Evolutionary conservation across 23 red algal species (phyloP), one percentile per base, ranked within the genome.

Genomic region (Chondrus crispus): DNA sequence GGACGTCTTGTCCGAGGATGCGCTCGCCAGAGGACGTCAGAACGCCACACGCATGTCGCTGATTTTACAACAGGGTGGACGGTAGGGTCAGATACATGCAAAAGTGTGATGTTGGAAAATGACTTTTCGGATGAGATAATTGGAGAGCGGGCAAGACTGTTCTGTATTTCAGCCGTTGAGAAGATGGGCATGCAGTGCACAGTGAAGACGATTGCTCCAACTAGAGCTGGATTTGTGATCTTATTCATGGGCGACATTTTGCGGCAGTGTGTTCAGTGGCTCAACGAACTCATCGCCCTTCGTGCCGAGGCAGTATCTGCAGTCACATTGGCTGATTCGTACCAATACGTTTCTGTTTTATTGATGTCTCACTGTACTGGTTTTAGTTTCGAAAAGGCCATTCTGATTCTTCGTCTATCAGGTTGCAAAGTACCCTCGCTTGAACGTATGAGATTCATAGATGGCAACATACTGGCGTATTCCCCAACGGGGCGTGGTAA

Each of bases 381-480:
- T 22, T 38, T 76, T 26, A 24, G 11, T 6, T 12, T 76, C 39
- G 39, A 12, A 1, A 77, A 77, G 28, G 1, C n/a, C 1, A 46
- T 44, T 77, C 6, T 24, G 37, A 46, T 77, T 10, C 44, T 77
- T 24, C 37, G 44, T 9, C 37, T 37, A 38, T 48, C 43, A 13
- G 4, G 71, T 24, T 52, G 26, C 44, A 55, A 30, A 35, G 47
- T 55, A 82, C 9, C 77, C 28, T 35, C 47, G 30, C 26, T 60
- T 20, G 77, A 82, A 35, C 22, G 77, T 20, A 38, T 82, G 26
- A 5, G 22, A 82, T 82, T 82, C 48, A 82, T 82, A 19, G 22
- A 19, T 47, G 44, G n/a, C 24, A 82, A 82, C 40, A 9, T 54
- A 28, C 39, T 52, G n/a, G 77, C 48, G 20, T 82, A 82, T 82